These are phyloP conservation scores for Hypoxylon sp. DNA, from an alignment of 2,329 filamentous ascomycete genomes.

Conservation along the genomic window DNA sequence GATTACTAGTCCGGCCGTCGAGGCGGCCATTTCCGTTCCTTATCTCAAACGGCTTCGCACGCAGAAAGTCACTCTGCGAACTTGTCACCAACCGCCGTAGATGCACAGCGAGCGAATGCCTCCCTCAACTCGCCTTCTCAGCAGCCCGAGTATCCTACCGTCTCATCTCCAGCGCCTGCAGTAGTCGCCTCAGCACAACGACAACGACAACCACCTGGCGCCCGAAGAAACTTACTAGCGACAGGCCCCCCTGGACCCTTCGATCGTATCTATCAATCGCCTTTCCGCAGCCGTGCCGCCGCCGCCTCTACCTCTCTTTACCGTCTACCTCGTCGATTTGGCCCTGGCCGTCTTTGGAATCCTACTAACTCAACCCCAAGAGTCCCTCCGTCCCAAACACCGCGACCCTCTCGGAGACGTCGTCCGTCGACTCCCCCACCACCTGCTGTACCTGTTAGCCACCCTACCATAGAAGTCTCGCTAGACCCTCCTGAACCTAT, in stretches of 20 bases:
- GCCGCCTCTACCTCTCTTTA: conserved; percentile 49
- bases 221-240: conserved; percentile 48
- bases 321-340: conserved; percentile 59
- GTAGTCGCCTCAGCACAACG: conserved; percentile 27
- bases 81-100: conserved; percentile 53
- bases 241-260: conserved; percentile 38
- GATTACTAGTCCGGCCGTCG: conserved; percentile 45
- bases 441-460: conserved; percentile 65
- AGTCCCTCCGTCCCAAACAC: conserved; percentile 49
- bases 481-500: conserved; percentile 57
- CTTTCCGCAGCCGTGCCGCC: conserved; percentile 63
- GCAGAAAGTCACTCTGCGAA: conserved; percentile 45
- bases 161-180: conserved; percentile 25
- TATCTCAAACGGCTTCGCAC: conserved; percentile 56
- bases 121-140: conserved; percentile 36
- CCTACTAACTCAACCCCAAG: conserved; percentile 72
- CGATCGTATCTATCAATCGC: conserved; percentile 54
- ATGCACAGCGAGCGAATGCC: conserved; percentile 39
- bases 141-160: conserved; percentile 37
- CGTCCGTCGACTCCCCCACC: conserved; percentile 69
- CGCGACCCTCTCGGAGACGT: conserved; percentile 57
- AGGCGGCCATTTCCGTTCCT: conserved; percentile 45
- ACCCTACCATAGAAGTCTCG: conserved; percentile 60
- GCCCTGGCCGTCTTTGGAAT: conserved; percentile 70
- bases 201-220: conserved; percentile 39